Evolutionary conservation across 2,329 filamentous ascomycete species (phyloP), one percentile per base, ranked within the genome.

Genomic region (Arthroderma sp.): DNA sequence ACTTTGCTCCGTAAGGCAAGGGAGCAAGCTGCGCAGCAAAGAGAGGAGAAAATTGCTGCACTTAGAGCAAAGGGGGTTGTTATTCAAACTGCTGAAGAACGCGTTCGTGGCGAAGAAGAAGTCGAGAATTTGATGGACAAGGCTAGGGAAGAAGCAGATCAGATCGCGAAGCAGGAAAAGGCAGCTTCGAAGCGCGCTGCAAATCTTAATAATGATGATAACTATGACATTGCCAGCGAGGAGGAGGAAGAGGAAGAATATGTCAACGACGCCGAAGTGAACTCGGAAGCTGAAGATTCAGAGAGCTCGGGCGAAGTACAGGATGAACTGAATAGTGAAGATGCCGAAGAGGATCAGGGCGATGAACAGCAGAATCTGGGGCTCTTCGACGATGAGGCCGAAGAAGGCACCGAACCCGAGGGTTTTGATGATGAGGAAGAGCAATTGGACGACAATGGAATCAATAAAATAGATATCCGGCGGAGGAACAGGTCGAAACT

Each of bases 91-190:
- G 82, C 85, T 1, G 91, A 96, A 70, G 91, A 98, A 69, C 83
- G 88, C 19, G 87, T 91, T 66, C 81, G 82, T 35, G 86, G 95
- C 68, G 82, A 89, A 70, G 83, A 87, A 58, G 83, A 91, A 59
- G 83, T 95, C 11, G 93, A 97, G 64, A 86, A 96, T 66, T 80
- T 97, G 60, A 81, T 97, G 25, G 86, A 91, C 52, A 90, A 85
- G 65, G 91, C 91, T 19, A 80, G 90, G 58, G 79, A 83, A 60
- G 88, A 97, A 67, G 91, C 85, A 1, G 81, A 87, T 47, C 84
- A 86, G 63, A 84, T 97, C 54, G 86, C 85, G 71, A 82, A 86
- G 64, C 77, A 83, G 53, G 93, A 98, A 72, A 83, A 83, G 61
- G 85, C 81, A 28, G 83, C 82, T 47, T 83, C 82, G 0, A 91